These are phyloP conservation scores for Colletotrichum orbiculare DNA, from an alignment of 2,329 filamentous ascomycete species.

Conservation along the genomic window DNA sequence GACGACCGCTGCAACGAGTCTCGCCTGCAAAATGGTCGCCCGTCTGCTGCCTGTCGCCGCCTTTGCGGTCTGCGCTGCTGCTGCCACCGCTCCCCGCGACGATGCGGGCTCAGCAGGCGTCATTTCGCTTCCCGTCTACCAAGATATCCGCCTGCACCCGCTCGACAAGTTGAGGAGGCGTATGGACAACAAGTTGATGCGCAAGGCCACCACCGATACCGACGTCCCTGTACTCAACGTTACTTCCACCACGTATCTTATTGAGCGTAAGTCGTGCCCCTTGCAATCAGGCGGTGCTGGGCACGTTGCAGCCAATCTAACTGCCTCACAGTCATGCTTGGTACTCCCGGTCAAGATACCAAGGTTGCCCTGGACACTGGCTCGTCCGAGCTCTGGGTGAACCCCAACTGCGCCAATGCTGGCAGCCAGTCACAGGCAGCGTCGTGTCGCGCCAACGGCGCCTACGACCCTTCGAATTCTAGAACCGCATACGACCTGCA, in stretches of 20 bases:
- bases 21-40: constrained; percentile 15
- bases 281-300: too few species aligned
- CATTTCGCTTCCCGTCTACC: constrained; percentile 36
- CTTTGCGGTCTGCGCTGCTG: constrained; percentile 24
- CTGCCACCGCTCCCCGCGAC: constrained; percentile 13
- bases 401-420: constrained; percentile 58
- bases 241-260: constrained; percentile 38
- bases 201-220: constrained; percentile 15
- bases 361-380: constrained; percentile 63
- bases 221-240: constrained; percentile 34
- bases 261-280: constrained; percentile 27
- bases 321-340: constrained; percentile 38
- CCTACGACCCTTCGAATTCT: constrained; percentile 48
- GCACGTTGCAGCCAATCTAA: not conserved
- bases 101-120: constrained; percentile 21
- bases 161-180: constrained; percentile 34
- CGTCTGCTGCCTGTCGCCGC: constrained; percentile 18
- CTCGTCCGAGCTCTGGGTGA: constrained; percentile 66
- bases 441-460: constrained; percentile 55
- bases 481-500: constrained; percentile 38
- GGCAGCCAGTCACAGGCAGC: constrained; percentile 45
- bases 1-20: not conserved
- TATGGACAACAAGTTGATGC: constrained; percentile 1
- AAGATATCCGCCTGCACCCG: constrained; percentile 33
- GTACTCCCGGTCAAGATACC: constrained; percentile 54